Base-by-base conservation (phyloP, 441 rosid genomes). In the Gossypium laxum region DNA sequence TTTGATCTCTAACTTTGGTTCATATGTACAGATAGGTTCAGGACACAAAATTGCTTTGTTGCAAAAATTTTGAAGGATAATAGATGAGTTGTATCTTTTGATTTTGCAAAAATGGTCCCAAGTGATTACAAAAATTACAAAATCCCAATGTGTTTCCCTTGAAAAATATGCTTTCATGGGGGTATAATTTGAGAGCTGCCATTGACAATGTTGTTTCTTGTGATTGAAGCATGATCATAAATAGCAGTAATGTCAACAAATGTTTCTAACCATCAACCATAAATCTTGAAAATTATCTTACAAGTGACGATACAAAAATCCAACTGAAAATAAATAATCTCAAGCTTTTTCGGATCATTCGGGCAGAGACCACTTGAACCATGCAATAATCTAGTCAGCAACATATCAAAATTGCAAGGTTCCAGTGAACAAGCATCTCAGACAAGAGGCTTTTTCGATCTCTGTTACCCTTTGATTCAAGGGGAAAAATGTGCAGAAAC, bases 21-120 rank as follows among this genome's bases (percentile, higher is more conserved):
- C 28, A 24, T 34, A 56, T 69, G 72, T 69, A 56, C 72, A 56
- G 66, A 30, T 68, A 52, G 72, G 30, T 32, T 30, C 28, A 30
- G 32, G 19, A 17, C 38, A 30, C 18, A 57, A 57, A 57, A 52
- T 67, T 51, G 45, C 47, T 51, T 21, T 0, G 26, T 3, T 50
- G 60, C 71, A 51, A 18, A 51, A 17, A 17, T 51, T 30, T 68
- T 51, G 61, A 56, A 66, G 57, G 14, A 3, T 24, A 22, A 65
- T 47, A 65, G 69, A 45, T 21, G 3, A 21, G 32, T 26, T 57
- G 17, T 15, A 7, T 5, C 21, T 12, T 1, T 21, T 19, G 5
- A 1, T 45, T 24, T 47, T 66, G 30, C 3, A 10, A 3, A 54
- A 54, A 54, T 3, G 59, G 62, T 12, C 5, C 34, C 15, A 30